Base-by-base conservation (phyloP, 1,284 basidiomycete genomes). In the Apiotrichum gracile region DNA sequence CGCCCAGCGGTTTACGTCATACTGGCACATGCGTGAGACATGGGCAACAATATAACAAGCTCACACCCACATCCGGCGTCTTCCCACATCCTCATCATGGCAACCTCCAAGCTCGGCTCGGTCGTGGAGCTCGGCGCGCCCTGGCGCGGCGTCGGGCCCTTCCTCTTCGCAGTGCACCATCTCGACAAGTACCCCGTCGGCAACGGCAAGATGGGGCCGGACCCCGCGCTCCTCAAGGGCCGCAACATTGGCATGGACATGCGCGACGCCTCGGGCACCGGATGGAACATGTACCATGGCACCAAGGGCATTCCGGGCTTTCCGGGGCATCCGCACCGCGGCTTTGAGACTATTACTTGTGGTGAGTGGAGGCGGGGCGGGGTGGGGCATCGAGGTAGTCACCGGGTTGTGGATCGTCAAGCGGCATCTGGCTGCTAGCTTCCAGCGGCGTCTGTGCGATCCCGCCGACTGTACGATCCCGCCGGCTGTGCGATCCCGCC, bases 231-330 rank as follows among this genome's bases (percentile, higher is more conserved):
- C 1, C 27, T 43, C 21, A 41, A 41, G 38, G 57, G 57, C 25
- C 57, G 51, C 45, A 17, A 42, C 24, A 37, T 55, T n/a, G 57
- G 57, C 21, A 47, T 34, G 35, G 57, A 59, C 45, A 43, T 55
- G 9, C 14, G 42, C 37, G 43, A 59, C 48, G 44, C 51, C 8
- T 31, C n/a, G 5, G 24, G 34, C 14, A 19, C 41, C n/a, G 57
- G 57, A 22, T 59, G 53, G 53, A 44, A 31, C 45, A 52, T 55
- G 45, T 59, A 58, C 49, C 52, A 54, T 49, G 49, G 49, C 44
- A 34, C 16, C 5, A 17, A 45, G 43, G 31, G 29, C 19, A 29
- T 45, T 13, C 29, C 44, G 12, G 34, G 34, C 21, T 46, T 35
- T 22, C 29, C 43, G 3, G 19, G 29, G 43, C 55, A 57, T 39